phyloP scores from a whole-genome alignment of 1,284 basidiomycete species.

The Inonotus hispidus region DNA sequence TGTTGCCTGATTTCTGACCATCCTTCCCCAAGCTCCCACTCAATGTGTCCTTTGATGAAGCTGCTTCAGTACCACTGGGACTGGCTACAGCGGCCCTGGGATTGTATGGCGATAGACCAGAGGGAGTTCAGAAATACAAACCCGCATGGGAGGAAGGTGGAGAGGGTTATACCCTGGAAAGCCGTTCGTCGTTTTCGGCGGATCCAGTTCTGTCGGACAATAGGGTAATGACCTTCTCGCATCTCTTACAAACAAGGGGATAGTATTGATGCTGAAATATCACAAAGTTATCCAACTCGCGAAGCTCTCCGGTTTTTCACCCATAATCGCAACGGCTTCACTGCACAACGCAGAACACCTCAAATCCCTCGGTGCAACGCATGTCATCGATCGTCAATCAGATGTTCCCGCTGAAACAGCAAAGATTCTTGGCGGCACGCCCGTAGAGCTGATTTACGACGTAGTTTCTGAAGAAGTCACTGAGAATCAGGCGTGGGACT shows the following conservation, averaged over 20 bases:
- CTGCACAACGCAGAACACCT: constrained; percentile 35
- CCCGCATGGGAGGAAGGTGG: constrained; percentile 22
- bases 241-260: neutral
- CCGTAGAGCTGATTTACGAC: constrained; percentile 29
- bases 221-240: constrained; percentile 19
- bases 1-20: neutral
- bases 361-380: constrained; percentile 45
- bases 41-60: constrained; percentile 40
- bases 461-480: constrained; percentile 30
- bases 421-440: constrained; percentile 15
- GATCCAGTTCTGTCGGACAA: constrained; percentile 34
- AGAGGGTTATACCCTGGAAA: constrained; percentile 23
- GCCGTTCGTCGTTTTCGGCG: constrained; percentile 34
- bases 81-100: constrained; percentile 27
- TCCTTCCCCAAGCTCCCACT: constrained; percentile 32
- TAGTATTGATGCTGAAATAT: neutral
- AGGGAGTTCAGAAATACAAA: neutral
- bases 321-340: constrained; percentile 45
- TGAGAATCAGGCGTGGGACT: constrained; percentile 27
- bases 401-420: constrained; percentile 20
- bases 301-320: constrained; percentile 42
- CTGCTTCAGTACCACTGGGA: constrained; percentile 29
- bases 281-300: constrained; percentile 37
- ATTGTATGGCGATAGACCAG: constrained; percentile 20
- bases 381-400: constrained; percentile 35